These are phyloP conservation scores for Fraxinus excelsior DNA, from an alignment of 257 asterid genomes.

Conservation along the genomic window DNA sequence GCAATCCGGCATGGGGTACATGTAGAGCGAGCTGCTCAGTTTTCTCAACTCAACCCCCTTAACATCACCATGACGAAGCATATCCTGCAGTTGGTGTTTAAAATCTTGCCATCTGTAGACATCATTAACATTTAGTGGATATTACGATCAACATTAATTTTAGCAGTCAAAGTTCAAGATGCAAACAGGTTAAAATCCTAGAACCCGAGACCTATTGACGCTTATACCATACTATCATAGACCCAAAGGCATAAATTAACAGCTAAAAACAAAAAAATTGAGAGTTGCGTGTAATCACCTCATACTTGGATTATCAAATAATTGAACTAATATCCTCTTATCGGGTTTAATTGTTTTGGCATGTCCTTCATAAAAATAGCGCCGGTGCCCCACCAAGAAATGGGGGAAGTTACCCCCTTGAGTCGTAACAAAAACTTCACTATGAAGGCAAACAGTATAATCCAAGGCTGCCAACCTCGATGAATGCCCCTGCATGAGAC, in stretches of 20 bases:
- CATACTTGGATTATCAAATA: too few species aligned
- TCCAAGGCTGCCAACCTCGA: slow-evolving; percentile 99
- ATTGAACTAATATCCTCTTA: slow-evolving; percentile 46
- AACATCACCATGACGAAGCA: slow-evolving; percentile 77
- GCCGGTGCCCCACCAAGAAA: slow-evolving; percentile 89
- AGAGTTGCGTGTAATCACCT: too few species aligned
- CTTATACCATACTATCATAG: too few species aligned
- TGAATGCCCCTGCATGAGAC: slow-evolving; percentile 63
- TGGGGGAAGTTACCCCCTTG: slow-evolving; percentile 99
- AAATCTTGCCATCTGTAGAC: slow-evolving; percentile 72
- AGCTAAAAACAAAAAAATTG: too few species aligned
- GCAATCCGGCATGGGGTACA: slow-evolving; percentile 93
- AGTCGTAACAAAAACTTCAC: slow-evolving; percentile 96
- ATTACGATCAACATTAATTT: neutral
- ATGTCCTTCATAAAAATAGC: slow-evolving; percentile 89
- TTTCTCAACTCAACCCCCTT: slow-evolving; percentile 83
- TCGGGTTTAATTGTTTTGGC: slow-evolving; percentile 91
- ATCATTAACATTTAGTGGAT: neutral
- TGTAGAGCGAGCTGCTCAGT: slow-evolving; percentile 73
- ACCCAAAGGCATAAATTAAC: too few species aligned
- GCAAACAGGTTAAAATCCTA: neutral
- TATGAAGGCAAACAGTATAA: slow-evolving; percentile 94
- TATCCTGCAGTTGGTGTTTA: slow-evolving; percentile 71
- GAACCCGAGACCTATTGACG: neutral
- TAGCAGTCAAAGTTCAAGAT: neutral